Evolutionary conservation across 805 yeast genomes (phyloP).

Genomic region (Pichia heedii): DNA sequence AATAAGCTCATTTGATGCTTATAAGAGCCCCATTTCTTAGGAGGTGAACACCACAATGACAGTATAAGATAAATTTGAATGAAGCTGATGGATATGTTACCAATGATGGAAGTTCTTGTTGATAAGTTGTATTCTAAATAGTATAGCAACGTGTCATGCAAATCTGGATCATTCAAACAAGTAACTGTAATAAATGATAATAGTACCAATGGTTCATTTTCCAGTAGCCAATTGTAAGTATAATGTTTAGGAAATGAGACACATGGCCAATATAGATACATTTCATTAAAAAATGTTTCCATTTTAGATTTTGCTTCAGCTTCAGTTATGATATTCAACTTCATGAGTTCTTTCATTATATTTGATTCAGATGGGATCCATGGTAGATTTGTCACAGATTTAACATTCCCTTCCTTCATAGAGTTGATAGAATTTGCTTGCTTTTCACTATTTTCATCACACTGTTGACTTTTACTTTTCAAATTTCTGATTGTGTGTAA

Average conservation of each 20-base stretch:
- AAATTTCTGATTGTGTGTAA: constrained; percentile 19
- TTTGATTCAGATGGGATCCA: constrained; percentile 30
- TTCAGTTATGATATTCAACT: constrained; percentile 24
- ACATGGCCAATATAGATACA: constrained; percentile 41
- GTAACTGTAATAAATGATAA: constrained; percentile 38
- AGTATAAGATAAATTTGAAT: constrained; percentile 36
- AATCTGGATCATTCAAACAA: constrained; percentile 35
- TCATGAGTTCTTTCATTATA: constrained; percentile 31
- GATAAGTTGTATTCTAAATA: constrained; percentile 39
- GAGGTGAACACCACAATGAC: constrained; percentile 47
- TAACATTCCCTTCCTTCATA: constrained; percentile 30
- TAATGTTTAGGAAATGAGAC: constrained; percentile 32
- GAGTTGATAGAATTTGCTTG: constrained; percentile 27
- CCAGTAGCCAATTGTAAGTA: constrained; percentile 32
- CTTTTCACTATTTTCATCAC: neutral
- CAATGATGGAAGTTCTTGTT: constrained; percentile 34
- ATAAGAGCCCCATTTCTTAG: constrained; percentile 42
- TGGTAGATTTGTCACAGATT: constrained; percentile 26
- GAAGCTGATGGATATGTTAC: constrained; percentile 33
- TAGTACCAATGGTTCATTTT: constrained; percentile 35
- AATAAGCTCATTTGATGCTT: constrained; percentile 42
- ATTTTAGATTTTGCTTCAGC: constrained; percentile 28
- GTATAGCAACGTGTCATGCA: constrained; percentile 34
- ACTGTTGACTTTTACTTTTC: constrained; percentile 1
- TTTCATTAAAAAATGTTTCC: constrained; percentile 28